A percentile compares a stretch with the other conserved stretches of the same genome.
Conservation (phyloP, 352 stramenopile genomes). For the Phytophthora palmivora region DNA sequence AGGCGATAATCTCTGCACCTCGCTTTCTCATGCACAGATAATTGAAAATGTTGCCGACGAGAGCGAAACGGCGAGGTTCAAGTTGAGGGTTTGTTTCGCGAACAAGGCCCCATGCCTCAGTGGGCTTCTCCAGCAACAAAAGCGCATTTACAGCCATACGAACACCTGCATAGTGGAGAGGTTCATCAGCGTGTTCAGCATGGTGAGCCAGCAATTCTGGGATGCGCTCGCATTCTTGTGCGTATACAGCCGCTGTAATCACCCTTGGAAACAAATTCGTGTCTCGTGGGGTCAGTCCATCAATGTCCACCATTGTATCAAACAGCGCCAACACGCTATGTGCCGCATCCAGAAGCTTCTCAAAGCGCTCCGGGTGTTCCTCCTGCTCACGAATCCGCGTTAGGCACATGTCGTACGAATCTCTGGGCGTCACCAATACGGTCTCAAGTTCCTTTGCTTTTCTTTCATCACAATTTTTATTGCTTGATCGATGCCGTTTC, state of each 20-base stretch:
- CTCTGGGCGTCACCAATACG: constrained; percentile 37
- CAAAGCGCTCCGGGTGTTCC: constrained; percentile 48
- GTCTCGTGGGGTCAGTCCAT: constrained; percentile 41
- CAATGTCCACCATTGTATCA: constrained; percentile 68
- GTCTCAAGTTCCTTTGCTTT: constrained; percentile 16
- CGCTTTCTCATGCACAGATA: constrained; percentile 52
- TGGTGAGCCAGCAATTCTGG: constrained; percentile 47
- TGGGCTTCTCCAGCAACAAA: constrained; percentile 56
- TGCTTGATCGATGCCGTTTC: constrained; percentile 5
- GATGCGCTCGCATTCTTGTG: constrained; percentile 59
- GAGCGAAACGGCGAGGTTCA: constrained; percentile 35
- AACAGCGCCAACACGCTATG: constrained; percentile 56
- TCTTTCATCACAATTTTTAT: constrained; percentile 2
- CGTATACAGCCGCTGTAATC: constrained; percentile 59
- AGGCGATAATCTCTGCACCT: constrained; percentile 33
- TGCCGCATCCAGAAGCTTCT: constrained; percentile 43
- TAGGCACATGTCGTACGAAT: constrained; percentile 57
- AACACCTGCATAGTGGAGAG: constrained; percentile 49
- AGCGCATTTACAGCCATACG: constrained; percentile 66
- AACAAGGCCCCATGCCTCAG: constrained; percentile 51
- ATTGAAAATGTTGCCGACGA: constrained; percentile 53
- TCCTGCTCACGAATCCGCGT: constrained; percentile 51
- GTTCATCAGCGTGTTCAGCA: constrained; percentile 32
- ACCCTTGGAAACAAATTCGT: constrained; percentile 54
- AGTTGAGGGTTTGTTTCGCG: constrained; percentile 33